Evolutionary conservation across 2,329 filamentous ascomycete species (phyloP), one percentile per base, ranked within the genome.

Genomic region (Pyrenophora graminea): DNA sequence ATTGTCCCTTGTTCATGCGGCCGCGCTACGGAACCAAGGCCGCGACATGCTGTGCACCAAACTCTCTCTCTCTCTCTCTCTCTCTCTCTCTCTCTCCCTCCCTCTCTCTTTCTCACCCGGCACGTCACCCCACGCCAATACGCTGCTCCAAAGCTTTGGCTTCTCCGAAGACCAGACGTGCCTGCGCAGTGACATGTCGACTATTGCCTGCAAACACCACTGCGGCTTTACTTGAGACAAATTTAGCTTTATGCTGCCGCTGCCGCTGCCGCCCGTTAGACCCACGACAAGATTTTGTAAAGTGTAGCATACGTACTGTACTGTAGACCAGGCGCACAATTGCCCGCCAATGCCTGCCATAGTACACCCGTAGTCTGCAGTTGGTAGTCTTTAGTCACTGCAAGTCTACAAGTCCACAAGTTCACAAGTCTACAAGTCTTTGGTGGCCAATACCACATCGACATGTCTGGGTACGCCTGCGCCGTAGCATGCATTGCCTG

Each of bases 381-480:
- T 21, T 5, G 3, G 5, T 21, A 21, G 19, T 21, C 19, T 21
- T 3, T 21, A 21, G 19, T 21, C 19, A 21, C 19, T 21, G 5
- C 19, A 21, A 21, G 3, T 21, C 19, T 21, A 3, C 19, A 19
- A 19, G 19, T 5, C 43, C 38, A 40, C 31, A 52, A 18, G 45
- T 44, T 48, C 37, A 50, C 23, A 50, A 30, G 27, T n/a, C n/a
- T n/a, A 15, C 15, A 15, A 15, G 15, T 15, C 15, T 15, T 15
- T 15, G 15, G 9, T 12, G 9, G 9, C 12, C 10, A 12, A 30
- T 13, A 44, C 19, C 9, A 40, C 5, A 21, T 21, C 43, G 40
- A 61, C 63, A 66, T 58, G 51, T 55, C 63, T 41, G 65, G 65
- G 65, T 68, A 63, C 44, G 62, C 48, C 6, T 15, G 15, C 36